Evolutionary conservation across 2,329 filamentous ascomycete species (phyloP).

Genomic region (Aureobasidium sp.): DNA sequence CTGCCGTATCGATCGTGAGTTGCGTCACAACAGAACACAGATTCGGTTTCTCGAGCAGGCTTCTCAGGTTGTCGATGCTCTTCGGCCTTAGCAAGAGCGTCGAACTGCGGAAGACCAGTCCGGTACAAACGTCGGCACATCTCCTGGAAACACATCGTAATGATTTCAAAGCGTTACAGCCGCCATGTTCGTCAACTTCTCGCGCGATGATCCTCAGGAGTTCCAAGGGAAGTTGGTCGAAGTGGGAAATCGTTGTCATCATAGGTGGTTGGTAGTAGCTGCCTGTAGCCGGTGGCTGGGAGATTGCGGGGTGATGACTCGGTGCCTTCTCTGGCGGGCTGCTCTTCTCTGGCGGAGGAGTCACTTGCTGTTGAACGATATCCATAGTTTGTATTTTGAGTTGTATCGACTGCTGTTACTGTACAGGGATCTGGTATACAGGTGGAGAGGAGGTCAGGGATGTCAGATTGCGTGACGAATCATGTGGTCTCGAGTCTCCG

Average conservation of each 20-base stretch:
- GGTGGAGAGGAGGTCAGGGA: neutral
- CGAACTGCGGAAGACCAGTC: constrained; percentile 5
- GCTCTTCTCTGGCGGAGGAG: constrained; percentile 9
- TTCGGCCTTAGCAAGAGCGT: neutral
- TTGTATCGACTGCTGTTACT: neutral
- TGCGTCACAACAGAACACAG: neutral
- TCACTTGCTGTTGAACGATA: neutral
- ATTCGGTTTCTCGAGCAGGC: neutral
- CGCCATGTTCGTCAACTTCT: neutral
- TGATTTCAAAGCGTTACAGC: neutral
- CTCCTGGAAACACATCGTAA: constrained; percentile 14
- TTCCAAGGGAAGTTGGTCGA: constrained; percentile 5
- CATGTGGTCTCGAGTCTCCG: neutral
- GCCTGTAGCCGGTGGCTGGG: constrained; percentile 2
- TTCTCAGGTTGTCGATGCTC: neutral
- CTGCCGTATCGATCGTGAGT: constrained; percentile 7
- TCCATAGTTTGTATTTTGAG: neutral
- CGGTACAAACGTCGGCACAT: neutral
- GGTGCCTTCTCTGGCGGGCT: neutral
- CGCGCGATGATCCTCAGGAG: neutral
- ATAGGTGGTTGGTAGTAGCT: neutral
- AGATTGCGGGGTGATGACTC: neutral
- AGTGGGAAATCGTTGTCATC: neutral
- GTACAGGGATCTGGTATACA: neutral
- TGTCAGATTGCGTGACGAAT: constrained; percentile 8